A percentile compares a stretch with the other conserved stretches of the same genome.
Conservation (phyloP, 2,329 filamentous ascomycete species). For the Monilinia polystroma region DNA sequence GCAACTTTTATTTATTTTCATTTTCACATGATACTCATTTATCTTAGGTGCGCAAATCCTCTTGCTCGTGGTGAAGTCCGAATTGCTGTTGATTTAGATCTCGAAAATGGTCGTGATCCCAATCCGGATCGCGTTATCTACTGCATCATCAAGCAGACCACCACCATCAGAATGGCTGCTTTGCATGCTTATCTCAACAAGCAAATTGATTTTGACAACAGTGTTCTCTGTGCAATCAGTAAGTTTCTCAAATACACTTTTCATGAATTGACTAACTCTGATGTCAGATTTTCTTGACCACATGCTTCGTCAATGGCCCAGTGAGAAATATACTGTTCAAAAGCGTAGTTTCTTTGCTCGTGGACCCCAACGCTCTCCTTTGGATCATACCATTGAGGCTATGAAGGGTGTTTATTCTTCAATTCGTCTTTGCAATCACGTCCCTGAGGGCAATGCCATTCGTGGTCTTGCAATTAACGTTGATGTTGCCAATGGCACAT, state of each 20-base stretch:
- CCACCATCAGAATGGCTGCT: conserved; percentile 64
- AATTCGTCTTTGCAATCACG: conserved; percentile 65
- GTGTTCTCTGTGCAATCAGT: conserved; percentile 77
- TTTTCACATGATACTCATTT: conserved; percentile 28
- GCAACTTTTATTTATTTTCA: conserved; percentile 31
- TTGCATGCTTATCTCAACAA: conserved; percentile 66
- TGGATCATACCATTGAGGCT: conserved; percentile 70
- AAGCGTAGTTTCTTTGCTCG: conserved; percentile 76
- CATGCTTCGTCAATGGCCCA: conserved; percentile 76
- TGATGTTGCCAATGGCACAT: conserved; percentile 87
- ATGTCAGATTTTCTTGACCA: conserved; percentile 78
- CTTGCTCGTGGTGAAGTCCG: conserved; percentile 46
- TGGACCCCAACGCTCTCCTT: conserved; percentile 41
- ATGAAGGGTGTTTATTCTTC: conserved; percentile 90
- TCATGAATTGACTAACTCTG: conserved; percentile 14
- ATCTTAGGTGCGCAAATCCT: conserved; percentile 43
- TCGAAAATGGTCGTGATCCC: conserved; percentile 48
- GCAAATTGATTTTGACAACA: conserved; percentile 59
- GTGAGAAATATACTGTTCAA: conserved; percentile 64
- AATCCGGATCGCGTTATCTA: conserved; percentile 47
- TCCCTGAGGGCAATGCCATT: conserved; percentile 41
- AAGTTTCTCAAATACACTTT: conserved; percentile 36
- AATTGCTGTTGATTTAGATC: conserved; percentile 70
- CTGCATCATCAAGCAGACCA: conserved; percentile 63
- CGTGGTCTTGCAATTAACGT: conserved; percentile 75